Conservation (phyloP, 495 filamentous ascomycete species). For the Lasiosphaeria miniovina region DNA sequence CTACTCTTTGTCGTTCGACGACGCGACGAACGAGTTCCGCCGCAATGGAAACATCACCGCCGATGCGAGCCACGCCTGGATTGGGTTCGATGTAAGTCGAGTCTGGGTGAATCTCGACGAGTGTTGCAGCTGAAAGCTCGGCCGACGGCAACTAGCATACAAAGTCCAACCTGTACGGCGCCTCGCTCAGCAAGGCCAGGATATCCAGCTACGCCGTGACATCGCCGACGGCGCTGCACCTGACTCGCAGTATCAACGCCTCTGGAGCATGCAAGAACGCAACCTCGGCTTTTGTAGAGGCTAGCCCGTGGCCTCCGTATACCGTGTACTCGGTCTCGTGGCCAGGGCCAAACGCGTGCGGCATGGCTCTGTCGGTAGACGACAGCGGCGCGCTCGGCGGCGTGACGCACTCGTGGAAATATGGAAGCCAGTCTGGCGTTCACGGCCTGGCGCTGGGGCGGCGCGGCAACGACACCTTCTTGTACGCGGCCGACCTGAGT, state of each 20-base stretch:
- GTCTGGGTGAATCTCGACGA: background rate
- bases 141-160: conserved; percentile 26
- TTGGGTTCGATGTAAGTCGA: conserved; percentile 31
- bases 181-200: conserved; percentile 21
- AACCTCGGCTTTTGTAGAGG: conserved; percentile 30
- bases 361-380: conserved; percentile 31
- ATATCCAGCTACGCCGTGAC: conserved; percentile 48
- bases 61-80: conserved; percentile 31
- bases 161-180: conserved; percentile 36
- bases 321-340: conserved; percentile 33
- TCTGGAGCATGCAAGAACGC: conserved; percentile 47
- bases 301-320: conserved; percentile 25
- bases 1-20: conserved; percentile 33
- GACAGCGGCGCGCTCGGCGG: conserved; percentile 25
- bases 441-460: conserved; percentile 34
- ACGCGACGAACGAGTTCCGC: conserved; percentile 22
- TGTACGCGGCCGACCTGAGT: conserved; percentile 36
- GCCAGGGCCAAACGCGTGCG: conserved; percentile 30
- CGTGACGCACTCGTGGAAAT: conserved; percentile 28
- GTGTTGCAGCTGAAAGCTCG: background rate
- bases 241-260: conserved; percentile 64
- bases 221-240: conserved; percentile 53
- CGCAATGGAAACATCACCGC: conserved; percentile 20
- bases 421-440: conserved; percentile 27
- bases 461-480: conserved; percentile 7